phyloP scores from a whole-genome alignment of 2,329 filamentous ascomycete genomes.

The Lasiodiplodia hormozganensis region DNA sequence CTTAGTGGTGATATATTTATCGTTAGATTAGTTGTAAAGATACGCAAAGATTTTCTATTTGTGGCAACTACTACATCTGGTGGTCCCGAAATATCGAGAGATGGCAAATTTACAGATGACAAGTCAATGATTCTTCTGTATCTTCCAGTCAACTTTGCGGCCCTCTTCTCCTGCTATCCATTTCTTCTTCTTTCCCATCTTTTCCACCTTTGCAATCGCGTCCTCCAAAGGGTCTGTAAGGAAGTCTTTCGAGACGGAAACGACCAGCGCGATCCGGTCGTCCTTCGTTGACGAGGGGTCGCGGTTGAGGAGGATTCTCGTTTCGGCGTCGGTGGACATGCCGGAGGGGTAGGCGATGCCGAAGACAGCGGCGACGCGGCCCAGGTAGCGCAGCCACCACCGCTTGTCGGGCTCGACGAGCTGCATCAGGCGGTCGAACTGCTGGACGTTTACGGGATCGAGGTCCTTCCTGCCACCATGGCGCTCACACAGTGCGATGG shows the following conservation, averaged over 20 bases:
- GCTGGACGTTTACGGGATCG: conserved; percentile 62
- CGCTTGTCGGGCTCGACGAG: conserved; percentile 60
- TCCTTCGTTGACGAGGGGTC: no score
- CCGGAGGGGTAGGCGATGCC: conserved; percentile 69
- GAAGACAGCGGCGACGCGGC: conserved; percentile 64
- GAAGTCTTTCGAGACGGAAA: conserved; percentile 37
- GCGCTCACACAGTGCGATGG: conserved; percentile 73
- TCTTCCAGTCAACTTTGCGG: conserved; percentile 11
- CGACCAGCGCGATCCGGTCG: conserved; percentile 36
- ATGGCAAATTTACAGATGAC: no score
- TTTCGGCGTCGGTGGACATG: conserved; percentile 37
- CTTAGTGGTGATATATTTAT: no score
- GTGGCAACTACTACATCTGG: no score
- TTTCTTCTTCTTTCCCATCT: conserved; percentile 50
- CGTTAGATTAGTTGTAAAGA: no score
- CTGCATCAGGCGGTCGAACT: conserved; percentile 60
- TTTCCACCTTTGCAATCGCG: conserved; percentile 42
- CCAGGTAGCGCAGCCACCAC: conserved; percentile 72
- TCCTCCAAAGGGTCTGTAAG: conserved; percentile 41
- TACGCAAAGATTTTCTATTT: no score
- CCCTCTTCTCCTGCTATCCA: conserved; percentile 34
- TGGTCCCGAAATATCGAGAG: no score
- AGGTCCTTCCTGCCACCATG: conserved; percentile 69
- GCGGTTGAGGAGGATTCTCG: conserved; percentile 40
- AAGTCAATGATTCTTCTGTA: background rate